phyloP scores from a whole-genome alignment of 306 rosid genomes.

The Castanopsis chinensis region DNA sequence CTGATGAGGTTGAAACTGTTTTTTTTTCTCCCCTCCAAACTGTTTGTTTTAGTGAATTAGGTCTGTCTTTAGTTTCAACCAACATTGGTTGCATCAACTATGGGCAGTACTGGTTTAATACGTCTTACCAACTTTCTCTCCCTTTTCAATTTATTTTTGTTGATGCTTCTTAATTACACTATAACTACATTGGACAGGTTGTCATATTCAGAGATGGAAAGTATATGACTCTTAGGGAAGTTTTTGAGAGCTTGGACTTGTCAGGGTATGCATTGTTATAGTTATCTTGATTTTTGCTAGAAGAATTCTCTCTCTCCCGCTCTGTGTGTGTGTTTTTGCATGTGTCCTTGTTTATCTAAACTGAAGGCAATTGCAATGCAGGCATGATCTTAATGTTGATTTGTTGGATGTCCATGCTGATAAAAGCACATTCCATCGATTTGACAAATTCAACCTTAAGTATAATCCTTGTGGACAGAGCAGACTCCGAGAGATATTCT shows the following conservation, averaged over 20 bases:
- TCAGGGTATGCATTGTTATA: constrained; percentile 53
- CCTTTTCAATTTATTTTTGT: constrained; percentile 24
- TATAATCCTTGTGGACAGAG: constrained; percentile 98
- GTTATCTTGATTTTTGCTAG: not conserved
- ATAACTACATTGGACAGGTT: constrained; percentile 52
- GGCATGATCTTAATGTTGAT: constrained; percentile 82
- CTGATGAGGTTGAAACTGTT: constrained; percentile 61
- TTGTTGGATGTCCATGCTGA: constrained; percentile 93
- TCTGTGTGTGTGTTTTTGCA: not conserved
- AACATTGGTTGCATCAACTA: not conserved
- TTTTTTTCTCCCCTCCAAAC: not conserved
- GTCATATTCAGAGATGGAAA: constrained; percentile 94
- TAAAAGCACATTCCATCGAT: constrained; percentile 90
- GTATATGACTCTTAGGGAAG: constrained; percentile 84
- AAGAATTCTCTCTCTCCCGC: not conserved
- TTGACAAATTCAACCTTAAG: constrained; percentile 92
- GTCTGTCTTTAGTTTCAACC: not conserved
- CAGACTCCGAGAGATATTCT: constrained; percentile 88
- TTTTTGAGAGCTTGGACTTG: constrained; percentile 91
- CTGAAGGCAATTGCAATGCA: constrained; percentile 25
- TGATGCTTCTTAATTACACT: constrained; percentile 20
- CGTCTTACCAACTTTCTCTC: not conserved
- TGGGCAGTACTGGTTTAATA: not conserved
- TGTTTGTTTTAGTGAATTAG: not conserved
- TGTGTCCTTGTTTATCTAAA: constrained; percentile 21